Evolutionary conservation across 306 rosid genomes (phyloP).

Genomic region (Phaseolus lunatus): DNA sequence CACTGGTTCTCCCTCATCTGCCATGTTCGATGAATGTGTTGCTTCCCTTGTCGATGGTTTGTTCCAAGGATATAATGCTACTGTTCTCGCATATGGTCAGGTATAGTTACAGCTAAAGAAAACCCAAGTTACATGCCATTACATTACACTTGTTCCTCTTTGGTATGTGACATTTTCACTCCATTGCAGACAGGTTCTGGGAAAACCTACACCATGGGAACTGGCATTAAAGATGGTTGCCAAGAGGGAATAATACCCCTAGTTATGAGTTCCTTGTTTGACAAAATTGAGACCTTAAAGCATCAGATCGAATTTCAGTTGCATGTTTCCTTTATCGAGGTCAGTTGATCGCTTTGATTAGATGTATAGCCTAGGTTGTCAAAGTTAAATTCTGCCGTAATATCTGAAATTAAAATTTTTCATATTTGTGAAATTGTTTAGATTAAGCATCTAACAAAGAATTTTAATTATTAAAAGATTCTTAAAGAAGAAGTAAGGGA

Average conservation of each 20-base stretch:
- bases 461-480: slow-evolving; percentile 64
- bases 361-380: slow-evolving; percentile 30
- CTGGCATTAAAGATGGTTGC: slow-evolving; percentile 84
- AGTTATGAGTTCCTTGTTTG: slow-evolving; percentile 84
- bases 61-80: slow-evolving; percentile 98
- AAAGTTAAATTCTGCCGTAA: slow-evolving; percentile 31
- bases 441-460: slow-evolving; percentile 49
- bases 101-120: slow-evolving; percentile 54
- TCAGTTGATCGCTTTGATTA: slow-evolving; percentile 41
- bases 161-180: slow-evolving; percentile 51
- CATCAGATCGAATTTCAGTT: slow-evolving; percentile 87
- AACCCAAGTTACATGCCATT: slow-evolving; percentile 28
- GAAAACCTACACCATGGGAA: slow-evolving; percentile 98
- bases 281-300: slow-evolving; percentile 82
- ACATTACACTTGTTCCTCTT: slow-evolving; percentile 27
- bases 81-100: slow-evolving; percentile 99
- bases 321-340: slow-evolving; percentile 99
- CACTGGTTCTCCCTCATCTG: slow-evolving; percentile 79
- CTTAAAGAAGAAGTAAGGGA: slow-evolving; percentile 96
- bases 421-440: slow-evolving; percentile 34
- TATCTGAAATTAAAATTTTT: slow-evolving; percentile 24
- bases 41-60: slow-evolving; percentile 87
- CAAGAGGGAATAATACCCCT: slow-evolving; percentile 87
- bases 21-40: slow-evolving; percentile 86
- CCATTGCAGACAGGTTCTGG: slow-evolving; percentile 95